phyloP scores from a whole-genome alignment of 495 filamentous ascomycete genomes.

The Lentithecium fluviatile region DNA sequence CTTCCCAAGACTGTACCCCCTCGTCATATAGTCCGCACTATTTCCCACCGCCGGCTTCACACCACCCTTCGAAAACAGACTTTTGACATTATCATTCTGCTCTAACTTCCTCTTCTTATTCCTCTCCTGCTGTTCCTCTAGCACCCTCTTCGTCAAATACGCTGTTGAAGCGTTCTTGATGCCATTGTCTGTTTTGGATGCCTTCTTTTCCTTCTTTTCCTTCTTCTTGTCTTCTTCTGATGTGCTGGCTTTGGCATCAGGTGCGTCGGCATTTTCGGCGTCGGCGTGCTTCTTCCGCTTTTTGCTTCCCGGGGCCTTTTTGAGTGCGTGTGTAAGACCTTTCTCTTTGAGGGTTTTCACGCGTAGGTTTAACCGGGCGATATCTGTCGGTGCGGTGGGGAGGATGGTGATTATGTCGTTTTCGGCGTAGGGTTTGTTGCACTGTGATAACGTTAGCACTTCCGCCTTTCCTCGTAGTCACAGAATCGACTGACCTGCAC shows the following conservation, averaged over 20 bases:
- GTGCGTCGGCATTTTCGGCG: slow-evolving; percentile 26
- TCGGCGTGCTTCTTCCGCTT: slow-evolving; percentile 65
- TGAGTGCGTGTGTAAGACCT: slow-evolving; percentile 81
- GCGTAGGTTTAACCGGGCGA: slow-evolving; percentile 64
- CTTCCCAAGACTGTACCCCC: slow-evolving; percentile 53
- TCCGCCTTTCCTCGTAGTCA: neutral
- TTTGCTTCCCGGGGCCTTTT: slow-evolving; percentile 69
- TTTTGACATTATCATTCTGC: slow-evolving; percentile 67
- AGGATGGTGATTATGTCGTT: slow-evolving; percentile 84
- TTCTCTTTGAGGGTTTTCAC: slow-evolving; percentile 63
- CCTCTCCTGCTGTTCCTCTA: slow-evolving; percentile 78
- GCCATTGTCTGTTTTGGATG: slow-evolving; percentile 38
- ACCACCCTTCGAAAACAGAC: slow-evolving; percentile 61
- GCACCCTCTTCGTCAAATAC: slow-evolving; percentile 75
- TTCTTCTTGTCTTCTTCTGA: slow-evolving; percentile 26
- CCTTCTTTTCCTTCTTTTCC: slow-evolving; percentile 4
- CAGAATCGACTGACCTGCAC: slow-evolving; percentile 50
- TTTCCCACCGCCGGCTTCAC: slow-evolving; percentile 49
- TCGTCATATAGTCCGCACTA: slow-evolving; percentile 72
- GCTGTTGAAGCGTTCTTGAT: slow-evolving; percentile 90
- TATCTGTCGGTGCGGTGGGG: slow-evolving; percentile 66
- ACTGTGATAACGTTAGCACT: slow-evolving; percentile 48
- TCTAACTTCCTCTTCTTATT: slow-evolving; percentile 76
- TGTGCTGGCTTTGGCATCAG: slow-evolving; percentile 25
- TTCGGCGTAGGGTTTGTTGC: slow-evolving; percentile 68